These are phyloP conservation scores for Ophiocordyceps camponoti-saundersi DNA, from an alignment of 2,329 filamentous ascomycete species.

Conservation along the genomic window DNA sequence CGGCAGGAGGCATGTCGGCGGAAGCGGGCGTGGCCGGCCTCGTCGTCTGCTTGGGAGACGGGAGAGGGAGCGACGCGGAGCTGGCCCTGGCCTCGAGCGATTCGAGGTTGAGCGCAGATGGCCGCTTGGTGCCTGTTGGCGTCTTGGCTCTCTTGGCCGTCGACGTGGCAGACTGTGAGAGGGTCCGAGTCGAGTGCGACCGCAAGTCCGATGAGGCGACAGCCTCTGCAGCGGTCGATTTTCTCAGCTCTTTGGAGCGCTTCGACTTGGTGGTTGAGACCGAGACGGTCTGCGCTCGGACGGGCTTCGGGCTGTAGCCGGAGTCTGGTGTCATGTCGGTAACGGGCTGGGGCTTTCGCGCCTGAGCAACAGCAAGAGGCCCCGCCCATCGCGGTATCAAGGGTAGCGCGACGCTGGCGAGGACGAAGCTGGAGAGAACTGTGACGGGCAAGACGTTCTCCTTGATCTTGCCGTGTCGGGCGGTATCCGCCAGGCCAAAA, in stretches of 20 bases:
- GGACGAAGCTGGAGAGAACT: slow-evolving; percentile 62
- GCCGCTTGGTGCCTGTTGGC: slow-evolving; percentile 19
- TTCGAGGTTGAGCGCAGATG: slow-evolving; percentile 33
- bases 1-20: slow-evolving; percentile 28
- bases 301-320: slow-evolving; percentile 29
- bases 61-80: slow-evolving; percentile 49
- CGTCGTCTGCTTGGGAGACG: slow-evolving; percentile 34
- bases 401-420: slow-evolving; percentile 60
- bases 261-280: slow-evolving; percentile 30
- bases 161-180: slow-evolving; percentile 7
- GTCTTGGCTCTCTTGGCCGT: slow-evolving; percentile 13
- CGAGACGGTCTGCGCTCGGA: slow-evolving; percentile 52
- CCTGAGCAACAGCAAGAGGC: slow-evolving; percentile 66
- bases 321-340: slow-evolving; percentile 14
- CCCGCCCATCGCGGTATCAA: slow-evolving; percentile 64
- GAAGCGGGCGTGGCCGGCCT: slow-evolving; percentile 41
- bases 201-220: slow-evolving; percentile 12
- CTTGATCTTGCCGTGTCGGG: slow-evolving; percentile 57
- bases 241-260: slow-evolving; percentile 27
- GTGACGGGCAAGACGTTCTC: slow-evolving; percentile 70
- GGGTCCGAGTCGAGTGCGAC: slow-evolving; percentile 9
- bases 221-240: slow-evolving; percentile 25
- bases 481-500: slow-evolving; percentile 57
- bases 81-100: slow-evolving; percentile 45
- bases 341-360: slow-evolving; percentile 47